phyloP scores from a whole-genome alignment of 192 early-diverging fungal genomes.

The Rhizoclosmatium globosum region DNA sequence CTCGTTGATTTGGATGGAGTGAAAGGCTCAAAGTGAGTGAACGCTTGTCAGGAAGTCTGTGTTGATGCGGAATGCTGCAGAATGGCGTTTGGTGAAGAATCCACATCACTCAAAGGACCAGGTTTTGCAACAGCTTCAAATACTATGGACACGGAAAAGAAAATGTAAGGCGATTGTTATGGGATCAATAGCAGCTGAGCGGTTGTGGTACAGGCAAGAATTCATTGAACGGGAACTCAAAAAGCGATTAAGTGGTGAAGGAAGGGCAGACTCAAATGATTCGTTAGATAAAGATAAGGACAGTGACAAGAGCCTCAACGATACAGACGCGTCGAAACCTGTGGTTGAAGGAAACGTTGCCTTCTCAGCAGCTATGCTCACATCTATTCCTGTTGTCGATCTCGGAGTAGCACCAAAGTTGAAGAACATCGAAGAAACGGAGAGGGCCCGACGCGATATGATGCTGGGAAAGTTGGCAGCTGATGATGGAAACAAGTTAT shows the following conservation, averaged over 20 bases:
- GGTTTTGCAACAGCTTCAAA: conserved; percentile 46
- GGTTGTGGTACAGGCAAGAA: conserved; percentile 57
- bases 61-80: conserved; percentile 7
- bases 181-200: conserved; percentile 11
- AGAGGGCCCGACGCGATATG: conserved; percentile 73
- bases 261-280: conserved; percentile 30
- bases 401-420: conserved; percentile 74
- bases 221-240: conserved; percentile 84
- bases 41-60: conserved; percentile 31
- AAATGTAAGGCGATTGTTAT: conserved; percentile 39
- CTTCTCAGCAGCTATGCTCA: conserved; percentile 85
- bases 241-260: conserved; percentile 45
- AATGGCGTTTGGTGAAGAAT: conserved; percentile 23
- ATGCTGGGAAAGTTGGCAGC: conserved; percentile 49
- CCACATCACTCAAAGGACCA: not conserved
- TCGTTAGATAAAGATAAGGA: not conserved
- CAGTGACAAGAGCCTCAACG: not conserved
- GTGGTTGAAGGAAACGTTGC: conserved; percentile 87
- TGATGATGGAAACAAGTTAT: not conserved
- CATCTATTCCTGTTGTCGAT: conserved; percentile 91
- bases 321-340: conserved; percentile 49
- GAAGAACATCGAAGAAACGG: conserved; percentile 86
- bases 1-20: conserved; percentile 60
- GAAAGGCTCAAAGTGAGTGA: conserved; percentile 31
- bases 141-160: conserved; percentile 54